These are phyloP conservation scores for Globisporangium cystogenes DNA, from an alignment of 352 stramenopile genomes.

Conservation along the genomic window DNA sequence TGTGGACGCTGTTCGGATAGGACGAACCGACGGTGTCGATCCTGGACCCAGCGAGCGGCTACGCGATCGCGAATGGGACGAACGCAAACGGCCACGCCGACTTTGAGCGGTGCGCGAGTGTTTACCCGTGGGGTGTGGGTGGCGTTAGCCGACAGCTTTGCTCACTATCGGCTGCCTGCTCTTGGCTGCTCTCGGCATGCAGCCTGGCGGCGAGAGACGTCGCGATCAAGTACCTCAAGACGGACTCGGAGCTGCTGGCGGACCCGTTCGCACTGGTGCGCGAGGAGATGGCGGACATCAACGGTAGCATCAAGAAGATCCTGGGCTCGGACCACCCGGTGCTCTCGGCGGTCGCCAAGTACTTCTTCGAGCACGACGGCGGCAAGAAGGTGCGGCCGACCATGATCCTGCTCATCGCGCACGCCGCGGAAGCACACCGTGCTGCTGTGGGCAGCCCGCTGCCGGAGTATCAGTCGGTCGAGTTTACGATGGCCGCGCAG, in stretches of 20 bases:
- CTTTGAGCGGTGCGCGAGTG: conserved; percentile 26
- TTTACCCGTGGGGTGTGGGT: no score
- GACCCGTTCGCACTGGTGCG: conserved; percentile 94
- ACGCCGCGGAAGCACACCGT: conserved; percentile 85
- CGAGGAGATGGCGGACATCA: conserved; percentile 90
- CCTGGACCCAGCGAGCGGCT: conserved; percentile 58
- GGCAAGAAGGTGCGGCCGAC: conserved; percentile 98
- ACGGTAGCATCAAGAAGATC: conserved; percentile 93
- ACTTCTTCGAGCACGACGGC: conserved; percentile 94
- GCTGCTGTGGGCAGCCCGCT: conserved; percentile 29
- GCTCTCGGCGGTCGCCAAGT: conserved; percentile 93
- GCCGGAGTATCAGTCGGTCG: conserved; percentile 50
- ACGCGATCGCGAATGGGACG: conserved; percentile 32
- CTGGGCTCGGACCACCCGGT: conserved; percentile 97
- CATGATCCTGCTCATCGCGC: conserved; percentile 95
- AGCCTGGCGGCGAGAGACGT: conserved; percentile 18
- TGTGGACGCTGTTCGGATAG: conserved; percentile 15
- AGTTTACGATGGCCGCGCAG: conserved; percentile 70
- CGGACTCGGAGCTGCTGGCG: conserved; percentile 35
- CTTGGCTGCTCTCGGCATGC: no score
- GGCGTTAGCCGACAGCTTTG: no score
- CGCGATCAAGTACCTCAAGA: conserved; percentile 45
- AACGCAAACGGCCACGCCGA: conserved; percentile 34
- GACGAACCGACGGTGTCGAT: conserved; percentile 84
- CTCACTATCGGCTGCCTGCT: no score